These are phyloP conservation scores for Backusella tuberculispora DNA, from an alignment of 192 early-diverging fungal species.

Conservation along the genomic window DNA sequence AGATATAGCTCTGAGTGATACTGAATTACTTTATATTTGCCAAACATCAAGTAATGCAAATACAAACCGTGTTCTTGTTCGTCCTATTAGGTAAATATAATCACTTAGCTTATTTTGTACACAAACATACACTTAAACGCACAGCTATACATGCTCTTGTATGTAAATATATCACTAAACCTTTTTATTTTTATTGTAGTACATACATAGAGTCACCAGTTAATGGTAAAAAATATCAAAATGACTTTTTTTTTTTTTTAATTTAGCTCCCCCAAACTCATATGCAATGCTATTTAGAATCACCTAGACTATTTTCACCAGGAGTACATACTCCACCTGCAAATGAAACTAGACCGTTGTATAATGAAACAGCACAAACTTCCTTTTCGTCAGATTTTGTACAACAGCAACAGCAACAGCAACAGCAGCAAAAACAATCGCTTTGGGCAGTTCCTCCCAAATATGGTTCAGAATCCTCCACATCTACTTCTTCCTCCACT, in stretches of 20 bases:
- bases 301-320: slow-evolving; percentile 3
- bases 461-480: neutral
- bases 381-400: neutral
- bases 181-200: neutral
- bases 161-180: neutral
- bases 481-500: neutral
- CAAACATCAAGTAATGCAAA: slow-evolving; percentile 28
- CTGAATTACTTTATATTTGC: slow-evolving; percentile 32
- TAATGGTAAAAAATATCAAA: neutral
- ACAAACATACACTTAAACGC: neutral
- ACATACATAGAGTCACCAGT: neutral
- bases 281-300: slow-evolving; percentile 20
- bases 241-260: neutral
- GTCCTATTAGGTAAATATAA: slow-evolving; percentile 13
- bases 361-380: neutral
- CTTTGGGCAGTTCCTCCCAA: neutral
- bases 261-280: neutral
- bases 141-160: too few relatives aligned
- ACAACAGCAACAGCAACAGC: neutral
- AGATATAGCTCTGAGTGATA: slow-evolving; percentile 26
- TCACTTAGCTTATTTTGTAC: neutral
- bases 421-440: neutral
- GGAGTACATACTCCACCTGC: neutral
- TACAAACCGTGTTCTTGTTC: slow-evolving; percentile 29
- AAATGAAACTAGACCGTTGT: neutral